Base-by-base conservation (phyloP, 2,329 filamentous ascomycete species). In the Fusarium xyrophilum region DNA sequence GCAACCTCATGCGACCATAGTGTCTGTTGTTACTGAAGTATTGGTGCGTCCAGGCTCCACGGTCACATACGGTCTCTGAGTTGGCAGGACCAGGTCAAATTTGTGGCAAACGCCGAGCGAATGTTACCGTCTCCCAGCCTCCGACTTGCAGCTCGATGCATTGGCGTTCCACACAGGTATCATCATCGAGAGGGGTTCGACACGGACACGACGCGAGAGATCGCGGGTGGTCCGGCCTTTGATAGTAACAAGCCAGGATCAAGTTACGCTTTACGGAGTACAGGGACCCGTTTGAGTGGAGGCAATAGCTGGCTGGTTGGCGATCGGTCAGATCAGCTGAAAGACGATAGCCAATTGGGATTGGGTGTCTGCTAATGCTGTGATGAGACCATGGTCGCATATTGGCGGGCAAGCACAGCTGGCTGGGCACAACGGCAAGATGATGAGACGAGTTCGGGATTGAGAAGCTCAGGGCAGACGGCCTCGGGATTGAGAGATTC, bases 191-290 rank as follows among this genome's bases (percentile, higher is more conserved):
- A 65, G 60, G 61, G 68, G 58, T 64, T 39, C 58, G 48, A 67
- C 65, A 69, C 68, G 65, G 61, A 67, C 69, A 72, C 70, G 70
- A 72, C 68, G 57, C 70, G 69, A 67, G 46, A 38, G 36, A 25
- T 56, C 71, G 71, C 71, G 71, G 71, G 46, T 73, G 69, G 71
- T 46, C 71, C 51, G 71, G 60, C 69, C 60, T 68, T 73, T 70
- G 69, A 63, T 70, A 63, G 63, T 65, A 65, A 68, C 60, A 68
- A 42, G 40, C 43, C 40, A 44, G 42, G 30, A 40, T 33, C 35
- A 15, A 39, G 46, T 60, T 65, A 60, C 54, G 35, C 32, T 51
- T 65, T 47, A 21, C 60, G 62, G 33, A 35, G 52, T 47, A 21
- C 60, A 63, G 33, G 40, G 52, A 30, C 47, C 36, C 27, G 36